These are phyloP conservation scores for Chalaropsis thielavioides DNA, from an alignment of 2,329 filamentous ascomycete genomes.

Conservation along the genomic window DNA sequence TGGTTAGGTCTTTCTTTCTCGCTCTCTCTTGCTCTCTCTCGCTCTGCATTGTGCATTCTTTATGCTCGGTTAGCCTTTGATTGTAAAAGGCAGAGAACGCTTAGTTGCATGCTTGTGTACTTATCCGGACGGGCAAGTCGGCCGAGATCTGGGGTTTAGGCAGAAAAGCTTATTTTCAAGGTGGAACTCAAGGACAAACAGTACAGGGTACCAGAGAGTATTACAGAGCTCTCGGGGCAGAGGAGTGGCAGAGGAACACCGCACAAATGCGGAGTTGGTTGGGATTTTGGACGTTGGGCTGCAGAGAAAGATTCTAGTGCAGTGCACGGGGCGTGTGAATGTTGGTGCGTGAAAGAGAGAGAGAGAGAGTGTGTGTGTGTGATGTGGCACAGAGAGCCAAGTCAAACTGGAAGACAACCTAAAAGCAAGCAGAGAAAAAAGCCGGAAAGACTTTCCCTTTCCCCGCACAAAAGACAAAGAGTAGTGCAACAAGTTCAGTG, in stretches of 20 bases:
- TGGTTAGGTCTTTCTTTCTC: too few relatives aligned
- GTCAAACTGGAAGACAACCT: background rate
- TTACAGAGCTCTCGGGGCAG: background rate
- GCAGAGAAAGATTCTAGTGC: background rate
- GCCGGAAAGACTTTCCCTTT: background rate
- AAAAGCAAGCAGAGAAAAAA: background rate
- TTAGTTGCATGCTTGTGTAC: background rate
- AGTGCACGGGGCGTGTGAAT: background rate
- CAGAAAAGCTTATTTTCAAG: background rate
- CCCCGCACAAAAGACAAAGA: background rate
- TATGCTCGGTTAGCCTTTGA: background rate
- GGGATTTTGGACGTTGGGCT: background rate
- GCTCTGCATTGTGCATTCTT: background rate
- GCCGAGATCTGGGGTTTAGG: background rate
- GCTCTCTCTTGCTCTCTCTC: too few relatives aligned
- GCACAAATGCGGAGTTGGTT: conserved; percentile 1
- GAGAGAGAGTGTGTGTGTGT: background rate
- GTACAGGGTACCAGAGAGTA: too few relatives aligned
- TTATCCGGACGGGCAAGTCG: background rate
- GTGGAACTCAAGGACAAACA: background rate
- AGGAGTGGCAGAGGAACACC: background rate
- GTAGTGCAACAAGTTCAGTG: background rate
- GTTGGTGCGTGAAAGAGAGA: background rate
- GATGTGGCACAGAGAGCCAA: background rate
- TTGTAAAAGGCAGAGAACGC: too few relatives aligned